Conservation (phyloP, 345 rosid species). For the Aquilaria sinensis region DNA sequence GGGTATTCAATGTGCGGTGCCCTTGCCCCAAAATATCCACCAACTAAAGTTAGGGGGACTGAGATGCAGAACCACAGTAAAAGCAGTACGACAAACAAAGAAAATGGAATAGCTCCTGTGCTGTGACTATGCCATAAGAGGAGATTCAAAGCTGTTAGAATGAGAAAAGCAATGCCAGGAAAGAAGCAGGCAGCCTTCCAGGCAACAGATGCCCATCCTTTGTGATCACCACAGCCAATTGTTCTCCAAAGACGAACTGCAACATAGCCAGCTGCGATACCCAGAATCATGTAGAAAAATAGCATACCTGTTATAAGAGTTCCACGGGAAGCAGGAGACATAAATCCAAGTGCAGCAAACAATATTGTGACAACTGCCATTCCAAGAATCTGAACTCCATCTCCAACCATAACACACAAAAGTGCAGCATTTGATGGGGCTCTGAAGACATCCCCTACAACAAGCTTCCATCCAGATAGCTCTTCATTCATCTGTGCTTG, state of each 20-base stretch:
- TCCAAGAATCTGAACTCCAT: constrained; percentile 74
- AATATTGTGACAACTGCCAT: constrained; percentile 65
- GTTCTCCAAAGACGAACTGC: constrained; percentile 70
- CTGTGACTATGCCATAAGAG: constrained; percentile 63
- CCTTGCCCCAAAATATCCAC: constrained; percentile 59
- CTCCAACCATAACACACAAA: constrained; percentile 64
- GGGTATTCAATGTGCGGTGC: constrained; percentile 68
- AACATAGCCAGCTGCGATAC: constrained; percentile 66
- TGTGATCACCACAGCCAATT: constrained; percentile 45
- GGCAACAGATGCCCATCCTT: constrained; percentile 61
- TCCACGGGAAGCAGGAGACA: constrained; percentile 83
- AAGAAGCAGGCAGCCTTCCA: constrained; percentile 75
- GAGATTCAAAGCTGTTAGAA: constrained; percentile 52
- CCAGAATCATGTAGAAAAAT: constrained; percentile 63
- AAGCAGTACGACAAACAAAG: constrained; percentile 40
- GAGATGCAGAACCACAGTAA: constrained; percentile 61
- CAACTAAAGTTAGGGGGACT: constrained; percentile 63
- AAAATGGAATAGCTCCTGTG: constrained; percentile 73
- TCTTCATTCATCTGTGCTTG: constrained; percentile 95
- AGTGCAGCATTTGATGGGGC: constrained; percentile 51
- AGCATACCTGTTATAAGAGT: constrained; percentile 69
- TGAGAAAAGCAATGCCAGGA: constrained; percentile 66
- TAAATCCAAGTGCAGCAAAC: constrained; percentile 75
- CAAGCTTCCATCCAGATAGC: constrained; percentile 80
- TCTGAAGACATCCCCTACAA: constrained; percentile 76